These are phyloP conservation scores for Aspergillus sp. DNA, from an alignment of 2,329 filamentous ascomycete species.

Conservation along the genomic window DNA sequence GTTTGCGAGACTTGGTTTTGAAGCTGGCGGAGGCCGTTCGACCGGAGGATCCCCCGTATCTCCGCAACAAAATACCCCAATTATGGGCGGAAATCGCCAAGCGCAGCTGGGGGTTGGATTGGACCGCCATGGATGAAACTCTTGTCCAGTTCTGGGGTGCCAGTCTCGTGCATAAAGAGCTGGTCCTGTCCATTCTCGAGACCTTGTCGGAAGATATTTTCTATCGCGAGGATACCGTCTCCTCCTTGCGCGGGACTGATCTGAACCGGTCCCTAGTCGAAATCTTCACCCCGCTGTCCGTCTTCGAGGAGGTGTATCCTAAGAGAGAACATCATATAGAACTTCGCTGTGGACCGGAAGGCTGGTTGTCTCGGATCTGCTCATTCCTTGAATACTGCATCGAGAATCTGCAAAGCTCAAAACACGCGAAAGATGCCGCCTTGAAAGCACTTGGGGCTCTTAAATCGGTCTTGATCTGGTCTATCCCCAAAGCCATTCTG, in stretches of 20 bases:
- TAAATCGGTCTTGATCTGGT: constrained; percentile 79
- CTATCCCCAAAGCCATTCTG: constrained; percentile 76
- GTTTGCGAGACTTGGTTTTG: constrained; percentile 73
- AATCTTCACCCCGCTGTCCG: constrained; percentile 77
- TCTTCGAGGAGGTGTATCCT: constrained; percentile 74
- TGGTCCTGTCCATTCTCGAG: constrained; percentile 85
- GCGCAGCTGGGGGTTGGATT: constrained; percentile 85
- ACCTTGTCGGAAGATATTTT: constrained; percentile 93
- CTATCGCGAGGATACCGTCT: constrained; percentile 81
- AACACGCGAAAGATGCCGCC: constrained; percentile 67
- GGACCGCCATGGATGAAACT: constrained; percentile 89
- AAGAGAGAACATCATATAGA: constrained; percentile 66
- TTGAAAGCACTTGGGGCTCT: constrained; percentile 75
- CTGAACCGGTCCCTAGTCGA: constrained; percentile 89
- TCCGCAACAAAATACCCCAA: constrained; percentile 91
- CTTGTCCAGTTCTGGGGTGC: constrained; percentile 75
- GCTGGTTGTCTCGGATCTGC: constrained; percentile 79
- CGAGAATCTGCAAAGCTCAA: constrained; percentile 61
- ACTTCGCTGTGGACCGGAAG: constrained; percentile 75
- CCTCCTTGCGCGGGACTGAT: constrained; percentile 75
- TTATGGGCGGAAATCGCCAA: constrained; percentile 95
- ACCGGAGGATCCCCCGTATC: constrained; percentile 71
- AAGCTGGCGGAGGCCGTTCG: constrained; percentile 71
- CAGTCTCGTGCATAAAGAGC: constrained; percentile 68
- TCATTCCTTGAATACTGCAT: constrained; percentile 72